Base-by-base conservation (phyloP, 31 red algal species). In the Asparagopsis taxiformis region DNA sequence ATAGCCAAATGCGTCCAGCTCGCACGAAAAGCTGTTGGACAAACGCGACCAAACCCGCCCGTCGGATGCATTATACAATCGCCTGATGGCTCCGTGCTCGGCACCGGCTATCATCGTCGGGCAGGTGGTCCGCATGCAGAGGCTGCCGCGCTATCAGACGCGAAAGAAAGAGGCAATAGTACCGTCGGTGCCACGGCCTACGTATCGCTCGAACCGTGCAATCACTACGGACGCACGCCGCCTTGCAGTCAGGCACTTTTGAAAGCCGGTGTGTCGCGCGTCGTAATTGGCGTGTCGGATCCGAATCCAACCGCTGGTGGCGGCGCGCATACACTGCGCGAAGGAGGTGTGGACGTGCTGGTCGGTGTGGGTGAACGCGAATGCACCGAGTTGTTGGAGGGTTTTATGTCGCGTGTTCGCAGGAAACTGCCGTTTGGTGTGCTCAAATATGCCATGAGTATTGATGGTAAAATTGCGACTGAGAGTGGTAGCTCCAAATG, bases 141-240 rank as follows among this genome's bases (percentile, higher is more conserved):
- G 66, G 66, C 74, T 15, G 54, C 31, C 43, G 96, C 96, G 31
- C 62, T 99, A 30, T 23, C 22, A n/a, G 85, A 74, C 57, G 82
- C 77, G 3, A 22, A 31, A 8, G 25, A 61, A 19, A 48, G 30
- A 37, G 72, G 65, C n/a, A 26, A 77, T 32, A 21, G 68, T 21
- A 53, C 74, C 10, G 10, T 26, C 59, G 85, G 87, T 23, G 87
- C 73, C 22, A 92, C 82, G 3, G 78, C 72, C 9, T 94, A 94
- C 59, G 96, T 99, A 25, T 77, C 88, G 38, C 86, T 99, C 20
- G 96, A 99, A 72, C 96, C 96, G 34, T 99, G 96, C 51, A 67
- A 70, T 52, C 86, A 91, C 35, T 74, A 44, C 57, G 96, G 96
- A 24, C 68, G 81, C 3, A 94, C 96, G 25, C 91, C 91, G 2